Conservation (phyloP, 371 early-diverging fungal species). For the Nematocida sp. region DNA sequence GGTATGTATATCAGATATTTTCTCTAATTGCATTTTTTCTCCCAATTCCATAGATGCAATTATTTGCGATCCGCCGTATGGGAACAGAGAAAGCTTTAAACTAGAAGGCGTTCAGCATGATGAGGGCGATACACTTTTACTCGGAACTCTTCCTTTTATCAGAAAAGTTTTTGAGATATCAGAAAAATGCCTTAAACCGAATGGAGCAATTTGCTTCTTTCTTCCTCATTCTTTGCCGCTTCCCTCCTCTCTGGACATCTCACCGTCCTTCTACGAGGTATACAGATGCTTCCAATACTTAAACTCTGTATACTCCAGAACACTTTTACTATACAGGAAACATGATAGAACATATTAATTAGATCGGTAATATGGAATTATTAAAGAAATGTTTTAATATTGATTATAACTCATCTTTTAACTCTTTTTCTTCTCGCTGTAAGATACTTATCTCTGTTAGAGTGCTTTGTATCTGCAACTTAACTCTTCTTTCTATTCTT, state of each 20-base stretch:
- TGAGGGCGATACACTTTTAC: background rate
- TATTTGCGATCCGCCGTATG: constrained; percentile 55
- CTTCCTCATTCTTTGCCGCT: constrained; percentile 13
- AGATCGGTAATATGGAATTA: too few relatives aligned
- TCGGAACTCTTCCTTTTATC: constrained; percentile 7
- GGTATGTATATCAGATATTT: constrained; percentile 30
- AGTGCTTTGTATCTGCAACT: background rate
- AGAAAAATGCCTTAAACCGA: background rate
- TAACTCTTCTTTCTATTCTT: constrained; percentile 1
- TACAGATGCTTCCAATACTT: constrained; percentile 17
- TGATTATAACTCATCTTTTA: constrained; percentile 4
- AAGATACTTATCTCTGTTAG: constrained; percentile 38
- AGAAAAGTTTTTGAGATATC: constrained; percentile 3
- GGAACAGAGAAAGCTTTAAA: constrained; percentile 45
- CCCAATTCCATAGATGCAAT: constrained; percentile 40
- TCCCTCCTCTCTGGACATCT: background rate
- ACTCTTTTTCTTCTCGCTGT: constrained; percentile 49
- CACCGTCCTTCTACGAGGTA: constrained; percentile 9
- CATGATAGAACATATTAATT: too few relatives aligned
- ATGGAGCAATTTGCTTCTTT: constrained; percentile 40
- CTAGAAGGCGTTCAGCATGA: too few relatives aligned
- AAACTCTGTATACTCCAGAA: constrained; percentile 42
- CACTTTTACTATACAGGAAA: constrained; percentile 19
- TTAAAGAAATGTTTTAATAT: too few relatives aligned
- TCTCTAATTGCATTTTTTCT: constrained; percentile 6